phyloP scores from a whole-genome alignment of 257 asterid species.

The Petunia axillaris region DNA sequence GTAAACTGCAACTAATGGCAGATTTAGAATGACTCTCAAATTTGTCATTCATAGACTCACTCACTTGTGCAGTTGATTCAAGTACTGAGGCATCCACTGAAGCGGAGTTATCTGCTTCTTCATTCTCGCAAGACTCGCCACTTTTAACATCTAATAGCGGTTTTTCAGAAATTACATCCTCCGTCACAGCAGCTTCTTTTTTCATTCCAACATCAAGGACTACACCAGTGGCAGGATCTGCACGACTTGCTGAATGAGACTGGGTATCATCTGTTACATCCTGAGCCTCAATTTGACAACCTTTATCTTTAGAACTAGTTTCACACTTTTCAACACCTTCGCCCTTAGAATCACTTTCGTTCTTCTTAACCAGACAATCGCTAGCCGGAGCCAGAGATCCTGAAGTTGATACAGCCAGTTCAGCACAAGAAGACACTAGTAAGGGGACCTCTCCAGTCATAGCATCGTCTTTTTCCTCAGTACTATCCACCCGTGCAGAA shows the following conservation, averaged over 20 bases:
- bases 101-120: too few species aligned
- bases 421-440: neutral
- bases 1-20: neutral
- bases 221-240: too few species aligned
- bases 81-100: too few species aligned
- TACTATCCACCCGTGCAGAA: neutral
- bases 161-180: too few species aligned
- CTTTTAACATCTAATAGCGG: too few species aligned
- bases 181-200: too few species aligned
- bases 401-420: conserved; percentile 26
- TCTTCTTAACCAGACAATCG: conserved; percentile 11
- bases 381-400: conserved; percentile 32
- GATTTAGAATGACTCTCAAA: conserved; percentile 22
- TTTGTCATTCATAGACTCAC: neutral
- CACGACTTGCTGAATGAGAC: too few species aligned
- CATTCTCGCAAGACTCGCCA: too few species aligned
- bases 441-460: conserved; percentile 1
- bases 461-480: neutral
- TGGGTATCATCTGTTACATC: conserved; percentile 25
- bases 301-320: neutral
- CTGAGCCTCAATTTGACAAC: neutral
- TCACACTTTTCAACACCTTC: conserved; percentile 31
- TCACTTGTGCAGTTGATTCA: too few species aligned
- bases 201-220: too few species aligned
- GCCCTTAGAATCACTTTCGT: conserved; percentile 31